Base-by-base conservation (phyloP, 2,329 filamentous ascomycete species). In the Arthroderma uncinatum region DNA sequence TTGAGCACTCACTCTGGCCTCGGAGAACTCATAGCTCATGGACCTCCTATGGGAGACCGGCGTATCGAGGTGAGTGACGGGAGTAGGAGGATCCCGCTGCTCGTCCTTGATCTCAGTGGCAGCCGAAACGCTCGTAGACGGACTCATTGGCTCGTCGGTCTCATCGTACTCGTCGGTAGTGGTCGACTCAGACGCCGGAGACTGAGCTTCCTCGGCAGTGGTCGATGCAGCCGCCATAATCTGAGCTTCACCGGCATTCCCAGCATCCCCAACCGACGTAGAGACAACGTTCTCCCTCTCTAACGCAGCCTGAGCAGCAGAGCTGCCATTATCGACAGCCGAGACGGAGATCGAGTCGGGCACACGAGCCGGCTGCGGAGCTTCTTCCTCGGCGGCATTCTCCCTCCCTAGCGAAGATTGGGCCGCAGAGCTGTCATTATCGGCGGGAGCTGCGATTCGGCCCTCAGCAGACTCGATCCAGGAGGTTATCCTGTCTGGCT, bases 11-110 rank as follows among this genome's bases (percentile, higher is more conserved):
- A 83, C 80, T 69, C 80, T 73, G 56, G 78, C 69, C 61, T 77
- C 79, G 1, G 79, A 80, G 58, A 78, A 79, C 58, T 81, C 78
- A 63, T 77, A 79, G 37, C 76, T 78, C 64, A 78, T 48, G 10
- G 44, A 28, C 10, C 16, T 25, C 21, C 44, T 19, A 8, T 30
- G 44, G 23, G 21, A n/a, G 44, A 21, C 44, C 44, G n/a, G 44
- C 2, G 23, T 25, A n/a, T 48, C 44, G 4, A 25, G 44, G 12
- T 48, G 44, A 25, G 16, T 16, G 16, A 9, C 42, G 19, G 42
- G 16, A 25, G 12, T 9, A 28, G 16, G 4, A 42, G 39, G n/a
- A 42, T 42, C 44, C n/a, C 21, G 44, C 44, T 25, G 44, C 44
- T 30, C 62, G 34, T 73, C 71, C 48, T 74, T 71, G 14, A 64